Evolutionary conservation across 2,329 filamentous ascomycete species (phyloP).

Genomic region (Blastomyces silverae): DNA sequence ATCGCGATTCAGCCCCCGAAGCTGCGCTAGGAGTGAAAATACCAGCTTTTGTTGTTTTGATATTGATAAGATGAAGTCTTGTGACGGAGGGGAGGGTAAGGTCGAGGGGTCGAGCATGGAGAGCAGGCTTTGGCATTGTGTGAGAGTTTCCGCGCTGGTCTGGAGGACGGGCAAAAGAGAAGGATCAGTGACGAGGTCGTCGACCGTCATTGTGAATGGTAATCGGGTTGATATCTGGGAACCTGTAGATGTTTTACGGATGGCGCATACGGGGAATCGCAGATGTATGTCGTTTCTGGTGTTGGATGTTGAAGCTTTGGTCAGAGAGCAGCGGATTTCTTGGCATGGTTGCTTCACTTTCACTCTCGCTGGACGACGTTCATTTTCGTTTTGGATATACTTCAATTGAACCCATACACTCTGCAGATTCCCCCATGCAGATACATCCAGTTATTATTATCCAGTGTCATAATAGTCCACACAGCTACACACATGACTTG

Average conservation of each 20-base stretch:
- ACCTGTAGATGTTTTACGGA: background rate
- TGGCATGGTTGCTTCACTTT: background rate
- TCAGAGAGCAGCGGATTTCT: background rate
- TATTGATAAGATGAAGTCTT: slow-evolving; percentile 52
- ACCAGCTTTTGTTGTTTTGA: slow-evolving; percentile 74
- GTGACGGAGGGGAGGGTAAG: slow-evolving; percentile 37
- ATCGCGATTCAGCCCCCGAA: slow-evolving; percentile 75
- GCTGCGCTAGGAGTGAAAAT: slow-evolving; percentile 67
- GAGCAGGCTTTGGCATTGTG: slow-evolving; percentile 58
- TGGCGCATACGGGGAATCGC: background rate
- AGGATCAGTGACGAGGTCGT: slow-evolving; percentile 57
- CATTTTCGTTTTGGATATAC: no score
- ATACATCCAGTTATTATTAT: no score
- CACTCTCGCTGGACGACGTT: no score
- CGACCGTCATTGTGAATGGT: slow-evolving; percentile 45
- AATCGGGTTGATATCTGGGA: background rate
- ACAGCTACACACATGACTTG: no score
- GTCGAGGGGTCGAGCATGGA: slow-evolving; percentile 49
- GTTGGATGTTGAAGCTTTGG: background rate
- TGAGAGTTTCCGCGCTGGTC: slow-evolving; percentile 64
- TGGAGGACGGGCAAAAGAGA: slow-evolving; percentile 62
- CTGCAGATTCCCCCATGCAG: background rate
- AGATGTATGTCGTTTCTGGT: background rate
- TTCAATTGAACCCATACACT: no score
- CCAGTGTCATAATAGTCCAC: no score